phyloP scores from a whole-genome alignment of 306 rosid genomes.

The Ammopiptanthus mongolicus region DNA sequence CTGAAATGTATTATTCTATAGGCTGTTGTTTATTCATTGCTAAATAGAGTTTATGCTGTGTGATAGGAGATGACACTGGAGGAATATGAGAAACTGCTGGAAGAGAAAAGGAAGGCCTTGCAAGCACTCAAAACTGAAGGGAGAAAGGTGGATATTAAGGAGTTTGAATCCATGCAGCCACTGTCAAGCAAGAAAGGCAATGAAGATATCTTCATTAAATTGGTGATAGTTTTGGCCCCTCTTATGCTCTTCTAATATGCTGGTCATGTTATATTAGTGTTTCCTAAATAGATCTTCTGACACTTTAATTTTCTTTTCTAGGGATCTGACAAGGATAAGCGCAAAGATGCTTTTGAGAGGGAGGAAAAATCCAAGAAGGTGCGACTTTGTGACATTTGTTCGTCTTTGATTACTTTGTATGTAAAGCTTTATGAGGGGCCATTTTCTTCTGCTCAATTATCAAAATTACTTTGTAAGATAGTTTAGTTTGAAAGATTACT shows the following conservation, averaged over 20 bases:
- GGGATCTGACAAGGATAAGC: conserved; percentile 93
- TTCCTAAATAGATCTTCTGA: background rate
- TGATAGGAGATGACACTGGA: conserved; percentile 92
- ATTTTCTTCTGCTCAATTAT: background rate
- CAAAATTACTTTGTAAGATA: background rate
- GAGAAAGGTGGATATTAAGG: conserved; percentile 80
- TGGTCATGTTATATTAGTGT: background rate
- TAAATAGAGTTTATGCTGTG: background rate
- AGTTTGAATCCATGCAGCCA: conserved; percentile 78
- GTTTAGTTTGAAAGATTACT: background rate
- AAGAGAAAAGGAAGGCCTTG: conserved; percentile 82
- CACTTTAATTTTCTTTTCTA: conserved; percentile 17
- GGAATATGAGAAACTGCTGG: conserved; percentile 84
- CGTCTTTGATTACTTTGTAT: background rate
- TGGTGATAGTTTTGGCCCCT: conserved; percentile 41
- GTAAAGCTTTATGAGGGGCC: background rate
- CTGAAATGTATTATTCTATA: background rate
- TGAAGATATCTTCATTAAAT: conserved; percentile 65
- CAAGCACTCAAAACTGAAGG: conserved; percentile 69
- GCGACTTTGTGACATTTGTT: background rate
- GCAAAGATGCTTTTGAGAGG: conserved; percentile 74
- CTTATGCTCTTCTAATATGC: background rate
- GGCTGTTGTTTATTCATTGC: background rate
- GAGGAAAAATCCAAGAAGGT: conserved; percentile 89
- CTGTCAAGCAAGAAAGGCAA: conserved; percentile 85